A percentile compares a stretch with the other conserved stretches of the same genome.
phyloP scores from a whole-genome alignment of 176 grass and related monocot species.

The Musa troglodytarum region DNA sequence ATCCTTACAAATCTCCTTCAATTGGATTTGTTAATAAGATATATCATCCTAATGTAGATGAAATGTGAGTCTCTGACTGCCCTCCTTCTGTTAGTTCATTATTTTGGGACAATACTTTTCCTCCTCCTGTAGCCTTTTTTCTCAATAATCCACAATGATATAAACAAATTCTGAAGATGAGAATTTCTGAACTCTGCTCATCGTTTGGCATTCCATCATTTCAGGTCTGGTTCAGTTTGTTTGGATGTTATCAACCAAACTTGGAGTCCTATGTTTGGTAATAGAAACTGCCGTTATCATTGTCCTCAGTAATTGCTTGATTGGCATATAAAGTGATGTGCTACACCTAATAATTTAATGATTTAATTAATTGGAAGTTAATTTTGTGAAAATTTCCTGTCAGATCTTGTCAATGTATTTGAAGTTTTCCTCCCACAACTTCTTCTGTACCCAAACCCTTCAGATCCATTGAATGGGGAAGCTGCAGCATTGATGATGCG shows the following conservation, averaged over 20 bases:
- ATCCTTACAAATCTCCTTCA: constrained; percentile 93
- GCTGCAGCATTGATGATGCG: constrained; percentile 93
- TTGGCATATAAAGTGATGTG: too few species aligned
- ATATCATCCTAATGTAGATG: constrained; percentile 96
- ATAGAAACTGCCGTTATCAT: constrained; percentile 12
- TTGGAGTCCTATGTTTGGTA: constrained; percentile 99
- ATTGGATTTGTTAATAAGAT: constrained; percentile 94
- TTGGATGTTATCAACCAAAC: constrained; percentile 99
- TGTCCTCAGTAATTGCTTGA: neutral
- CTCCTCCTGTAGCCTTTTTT: neutral
- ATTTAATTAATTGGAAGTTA: neutral
- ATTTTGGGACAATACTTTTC: neutral
- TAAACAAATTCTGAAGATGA: neutral
- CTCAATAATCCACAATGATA: neutral
- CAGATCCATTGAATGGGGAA: constrained; percentile 90
- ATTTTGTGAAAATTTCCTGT: constrained; percentile 1
- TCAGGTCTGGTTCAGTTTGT: constrained; percentile 94
- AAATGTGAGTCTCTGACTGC: constrained; percentile 52
- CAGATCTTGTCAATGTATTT: constrained; percentile 95
- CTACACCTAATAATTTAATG: too few species aligned
- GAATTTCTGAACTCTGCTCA: constrained; percentile 1
- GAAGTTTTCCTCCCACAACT: constrained; percentile 90
- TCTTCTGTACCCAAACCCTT: constrained; percentile 87
- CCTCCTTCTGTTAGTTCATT: neutral
- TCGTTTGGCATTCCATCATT: constrained; percentile 20